Evolutionary conservation across 164 flowering plant genomes (phyloP).

Genomic region (Chimonanthus praecox): DNA sequence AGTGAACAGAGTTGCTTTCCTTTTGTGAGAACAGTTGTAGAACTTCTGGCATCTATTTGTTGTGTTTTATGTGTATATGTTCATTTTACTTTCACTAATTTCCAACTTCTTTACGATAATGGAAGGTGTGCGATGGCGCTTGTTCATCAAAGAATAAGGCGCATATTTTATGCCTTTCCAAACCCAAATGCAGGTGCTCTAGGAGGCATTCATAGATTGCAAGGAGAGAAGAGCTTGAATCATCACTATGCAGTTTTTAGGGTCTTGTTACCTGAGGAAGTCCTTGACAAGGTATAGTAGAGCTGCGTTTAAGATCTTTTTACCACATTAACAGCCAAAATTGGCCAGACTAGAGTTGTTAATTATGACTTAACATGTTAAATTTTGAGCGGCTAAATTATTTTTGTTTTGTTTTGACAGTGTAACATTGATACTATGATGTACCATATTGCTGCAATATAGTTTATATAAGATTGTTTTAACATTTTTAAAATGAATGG

Average conservation of each 20-base stretch:
- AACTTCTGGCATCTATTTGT: neutral
- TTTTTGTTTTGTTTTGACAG: neutral
- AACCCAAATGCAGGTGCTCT: constrained; percentile 70
- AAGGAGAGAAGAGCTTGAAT: constrained; percentile 87
- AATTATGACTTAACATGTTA: neutral
- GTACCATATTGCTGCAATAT: neutral
- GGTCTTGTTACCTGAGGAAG: constrained; percentile 45
- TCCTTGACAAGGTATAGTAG: neutral
- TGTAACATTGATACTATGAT: neutral
- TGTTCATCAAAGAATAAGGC: constrained; percentile 81
- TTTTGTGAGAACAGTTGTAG: neutral
- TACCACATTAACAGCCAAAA: neutral
- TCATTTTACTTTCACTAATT: neutral
- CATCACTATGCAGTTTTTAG: constrained; percentile 95
- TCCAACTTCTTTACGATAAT: neutral
- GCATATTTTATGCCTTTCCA: constrained; percentile 81
- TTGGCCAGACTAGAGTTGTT: neutral
- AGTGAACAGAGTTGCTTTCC: neutral
- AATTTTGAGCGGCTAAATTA: neutral
- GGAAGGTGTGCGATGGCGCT: constrained; percentile 97
- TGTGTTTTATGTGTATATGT: neutral
- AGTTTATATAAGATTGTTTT: neutral
- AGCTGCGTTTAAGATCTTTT: neutral
- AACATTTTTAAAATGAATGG: neutral
- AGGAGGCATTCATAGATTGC: constrained; percentile 80